phyloP scores from a whole-genome alignment of 805 yeast species.

The Cyberlindnera maritima region DNA sequence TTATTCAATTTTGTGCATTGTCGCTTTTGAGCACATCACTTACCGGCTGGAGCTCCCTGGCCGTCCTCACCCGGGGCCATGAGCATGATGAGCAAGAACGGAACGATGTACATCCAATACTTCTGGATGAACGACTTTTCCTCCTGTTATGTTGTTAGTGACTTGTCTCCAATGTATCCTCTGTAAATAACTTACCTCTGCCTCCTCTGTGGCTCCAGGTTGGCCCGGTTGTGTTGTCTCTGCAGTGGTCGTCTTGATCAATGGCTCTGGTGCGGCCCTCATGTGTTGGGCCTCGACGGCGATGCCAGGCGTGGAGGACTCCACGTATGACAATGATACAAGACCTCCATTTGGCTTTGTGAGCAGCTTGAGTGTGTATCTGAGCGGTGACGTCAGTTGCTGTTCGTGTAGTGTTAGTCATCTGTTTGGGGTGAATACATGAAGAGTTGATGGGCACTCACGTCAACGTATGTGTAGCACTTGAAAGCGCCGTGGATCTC shows the following conservation, averaged over 20 bases:
- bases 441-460: constrained; percentile 6
- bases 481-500: constrained; percentile 14
- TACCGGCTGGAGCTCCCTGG: constrained; percentile 3
- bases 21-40: background rate
- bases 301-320: constrained; percentile 14
- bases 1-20: no score
- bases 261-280: constrained; percentile 16
- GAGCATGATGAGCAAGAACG: constrained; percentile 42
- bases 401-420: background rate
- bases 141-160: constrained; percentile 7
- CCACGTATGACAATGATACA: constrained; percentile 13
- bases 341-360: constrained; percentile 24
- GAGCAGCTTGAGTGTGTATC: constrained; percentile 15
- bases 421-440: background rate
- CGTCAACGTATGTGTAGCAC: constrained; percentile 18
- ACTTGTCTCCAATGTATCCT: no score
- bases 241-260: background rate
- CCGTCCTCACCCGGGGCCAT: constrained; percentile 13
- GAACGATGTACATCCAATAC: constrained; percentile 61
- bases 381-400: constrained; percentile 15
- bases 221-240: background rate
- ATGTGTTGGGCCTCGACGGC: constrained; percentile 11
- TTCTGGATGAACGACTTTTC: constrained; percentile 52
- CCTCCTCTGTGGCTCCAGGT: constrained; percentile 1
- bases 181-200: constrained; percentile 3